These are phyloP conservation scores for Codiaeum variegatum DNA, from an alignment of 441 rosid genomes.

Conservation along the genomic window DNA sequence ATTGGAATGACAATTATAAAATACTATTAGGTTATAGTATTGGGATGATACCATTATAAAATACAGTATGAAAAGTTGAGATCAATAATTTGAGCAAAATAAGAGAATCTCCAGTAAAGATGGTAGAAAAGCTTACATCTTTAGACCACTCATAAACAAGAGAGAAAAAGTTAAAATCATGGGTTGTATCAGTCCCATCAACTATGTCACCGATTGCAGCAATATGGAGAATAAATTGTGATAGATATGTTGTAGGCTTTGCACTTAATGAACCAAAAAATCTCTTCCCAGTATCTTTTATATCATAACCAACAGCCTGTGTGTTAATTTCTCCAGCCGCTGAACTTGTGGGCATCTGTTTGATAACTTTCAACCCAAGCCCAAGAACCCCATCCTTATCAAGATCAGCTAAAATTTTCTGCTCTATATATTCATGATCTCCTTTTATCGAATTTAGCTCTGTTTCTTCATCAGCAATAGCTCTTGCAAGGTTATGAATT, in stretches of 20 bases:
- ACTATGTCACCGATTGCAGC: constrained; percentile 99
- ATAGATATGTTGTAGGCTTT: constrained; percentile 81
- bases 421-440: constrained; percentile 43
- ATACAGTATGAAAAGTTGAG: background rate
- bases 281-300: constrained; percentile 73
- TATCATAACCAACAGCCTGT: constrained; percentile 54
- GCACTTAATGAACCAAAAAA: constrained; percentile 72
- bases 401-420: constrained; percentile 36
- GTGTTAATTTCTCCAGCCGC: constrained; percentile 42
- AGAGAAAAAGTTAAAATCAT: constrained; percentile 97
- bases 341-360: constrained; percentile 46
- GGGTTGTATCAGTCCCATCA: constrained; percentile 98
- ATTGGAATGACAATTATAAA: background rate
- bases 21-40: background rate
- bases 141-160: constrained; percentile 97
- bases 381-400: constrained; percentile 88
- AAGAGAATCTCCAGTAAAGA: constrained; percentile 19
- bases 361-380: constrained; percentile 72
- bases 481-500: constrained; percentile 96
- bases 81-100: background rate
- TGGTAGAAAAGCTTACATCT: constrained; percentile 63
- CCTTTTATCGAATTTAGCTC: constrained; percentile 52
- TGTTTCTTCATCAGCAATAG: constrained; percentile 87
- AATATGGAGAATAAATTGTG: constrained; percentile 90
- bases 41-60: background rate